phyloP scores from a whole-genome alignment of 208 protist species.

The Trypanosoma lewisi region DNA sequence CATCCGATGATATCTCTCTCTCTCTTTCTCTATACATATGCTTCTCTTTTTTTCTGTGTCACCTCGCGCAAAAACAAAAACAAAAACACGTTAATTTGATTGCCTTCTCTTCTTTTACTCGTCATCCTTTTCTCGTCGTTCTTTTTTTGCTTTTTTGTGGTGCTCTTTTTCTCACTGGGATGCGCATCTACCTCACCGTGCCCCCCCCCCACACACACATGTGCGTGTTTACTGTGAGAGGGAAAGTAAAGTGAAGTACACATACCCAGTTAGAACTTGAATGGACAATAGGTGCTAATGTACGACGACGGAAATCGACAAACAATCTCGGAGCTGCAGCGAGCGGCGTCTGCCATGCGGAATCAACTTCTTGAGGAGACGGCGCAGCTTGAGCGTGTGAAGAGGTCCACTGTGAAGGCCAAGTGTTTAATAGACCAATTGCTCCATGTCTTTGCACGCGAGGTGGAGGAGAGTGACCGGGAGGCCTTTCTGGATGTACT shows the following conservation, averaged over 20 bases:
- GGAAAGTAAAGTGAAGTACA: not conserved
- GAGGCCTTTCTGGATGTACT: conserved; percentile 61
- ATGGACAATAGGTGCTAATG: conserved; percentile 50
- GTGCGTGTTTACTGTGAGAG: too few relatives aligned
- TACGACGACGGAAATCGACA: conserved; percentile 85
- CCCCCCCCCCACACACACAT: too few relatives aligned
- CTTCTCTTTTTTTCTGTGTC: too few relatives aligned
- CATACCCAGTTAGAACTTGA: too few relatives aligned
- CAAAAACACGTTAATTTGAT: too few relatives aligned
- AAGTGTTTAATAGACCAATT: conserved; percentile 76
- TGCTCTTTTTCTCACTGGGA: too few relatives aligned
- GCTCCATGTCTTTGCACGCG: conserved; percentile 75
- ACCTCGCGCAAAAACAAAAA: too few relatives aligned
- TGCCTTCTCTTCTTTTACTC: too few relatives aligned
- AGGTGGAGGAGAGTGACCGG: conserved; percentile 63
- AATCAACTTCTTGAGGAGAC: conserved; percentile 66
- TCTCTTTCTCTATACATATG: too few relatives aligned
- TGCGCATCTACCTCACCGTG: too few relatives aligned
- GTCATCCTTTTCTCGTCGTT: not conserved
- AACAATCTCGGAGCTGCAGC: conserved; percentile 82
- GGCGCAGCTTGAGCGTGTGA: conserved; percentile 60
- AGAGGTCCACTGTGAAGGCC: conserved; percentile 58
- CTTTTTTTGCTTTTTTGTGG: too few relatives aligned
- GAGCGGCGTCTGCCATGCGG: conserved; percentile 61
- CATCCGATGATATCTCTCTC: too few relatives aligned